Base-by-base conservation (phyloP, 139 green algal species). In the Astrephomene gubernaculifera region DNA sequence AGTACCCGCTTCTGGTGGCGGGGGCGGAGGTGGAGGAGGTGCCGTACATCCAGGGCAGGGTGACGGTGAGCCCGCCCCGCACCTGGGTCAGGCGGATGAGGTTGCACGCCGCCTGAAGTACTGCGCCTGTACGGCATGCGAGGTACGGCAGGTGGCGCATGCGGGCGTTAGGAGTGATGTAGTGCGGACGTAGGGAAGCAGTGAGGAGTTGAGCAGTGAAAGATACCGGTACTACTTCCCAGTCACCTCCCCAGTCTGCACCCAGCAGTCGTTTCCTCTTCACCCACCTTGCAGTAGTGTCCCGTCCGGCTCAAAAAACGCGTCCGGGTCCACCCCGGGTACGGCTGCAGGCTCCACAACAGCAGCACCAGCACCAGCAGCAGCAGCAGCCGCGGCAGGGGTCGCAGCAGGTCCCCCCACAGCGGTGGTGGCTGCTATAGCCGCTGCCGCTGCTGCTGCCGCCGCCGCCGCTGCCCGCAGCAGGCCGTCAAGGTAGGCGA, bases 301-400 rank as follows among this genome's bases (percentile, higher is more conserved):
- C 27, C 69, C 69, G 19, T 76, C 69, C 10, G 69, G 39, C 27
- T 76, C 69, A 36, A 57, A 76, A 19, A 60, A 76, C 10, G 38
- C 21, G 12, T 35, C 38, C 38, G 69, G 38, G 10, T 57, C 22
- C 39, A 73, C 65, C 45, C 3, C 33, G 2, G 12, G 39, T 57
- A 17, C 49, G 12, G 49, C 49, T 57, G 49, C 17, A 57, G 17
- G 49, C 49, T 12, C 49, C 12, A 57, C 17, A 17, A 17, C 49
- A 57, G 49, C 49, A 17, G 12, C 49, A 17, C 49, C 49, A 17
- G 12, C 25, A 29, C 41, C 2, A 1, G 39, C 41, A 76, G 69
- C 25, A 24, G 5, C 69, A 22, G 39, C 69, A 57, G 41, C 49
- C 49, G 49, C 49, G 12, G 17, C 49, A 12, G 12, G 12, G 12